phyloP scores from a whole-genome alignment of 805 yeast genomes.

The Cyberlindnera mycetangii region DNA sequence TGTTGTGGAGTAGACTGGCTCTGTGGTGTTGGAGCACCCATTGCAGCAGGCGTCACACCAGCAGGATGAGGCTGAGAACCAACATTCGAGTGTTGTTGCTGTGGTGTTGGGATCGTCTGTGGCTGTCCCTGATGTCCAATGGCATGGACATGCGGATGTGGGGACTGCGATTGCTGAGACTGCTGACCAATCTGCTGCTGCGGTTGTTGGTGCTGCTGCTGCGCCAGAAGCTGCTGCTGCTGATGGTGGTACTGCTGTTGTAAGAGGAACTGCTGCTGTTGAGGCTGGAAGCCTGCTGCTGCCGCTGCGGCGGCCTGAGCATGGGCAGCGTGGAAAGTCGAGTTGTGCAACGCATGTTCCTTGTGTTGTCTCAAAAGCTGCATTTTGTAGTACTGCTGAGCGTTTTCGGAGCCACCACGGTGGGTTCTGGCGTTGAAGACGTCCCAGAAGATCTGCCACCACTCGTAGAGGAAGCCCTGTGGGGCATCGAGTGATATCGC shows the following conservation, averaged over 20 bases:
- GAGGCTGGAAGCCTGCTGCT: slow-evolving; percentile 8
- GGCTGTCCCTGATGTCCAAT: slow-evolving; percentile 19
- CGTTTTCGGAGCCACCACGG: slow-evolving; percentile 58
- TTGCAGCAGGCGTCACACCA: slow-evolving; percentile 1
- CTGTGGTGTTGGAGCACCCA: slow-evolving; percentile 23
- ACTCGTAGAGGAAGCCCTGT: slow-evolving; percentile 81
- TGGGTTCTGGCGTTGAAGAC: slow-evolving; percentile 78
- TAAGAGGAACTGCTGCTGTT: slow-evolving; percentile 8
- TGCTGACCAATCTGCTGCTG: slow-evolving; percentile 2
- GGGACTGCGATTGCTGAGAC: slow-evolving; percentile 13
- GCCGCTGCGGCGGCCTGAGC: slow-evolving; percentile 14
- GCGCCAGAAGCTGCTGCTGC: slow-evolving; percentile 7
- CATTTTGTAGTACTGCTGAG: slow-evolving; percentile 69
- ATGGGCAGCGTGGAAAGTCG: slow-evolving; percentile 42
- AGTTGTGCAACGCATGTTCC: slow-evolving; percentile 47
- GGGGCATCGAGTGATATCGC: slow-evolving; percentile 74
- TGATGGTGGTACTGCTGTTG: slow-evolving; percentile 9
- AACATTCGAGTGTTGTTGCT: background rate
- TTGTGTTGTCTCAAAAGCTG: slow-evolving; percentile 58
- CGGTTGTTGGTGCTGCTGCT: slow-evolving; percentile 2
- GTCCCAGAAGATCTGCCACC: slow-evolving; percentile 98
- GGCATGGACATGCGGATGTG: background rate
- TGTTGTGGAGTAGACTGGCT: slow-evolving; percentile 7
- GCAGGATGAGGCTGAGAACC: slow-evolving; percentile 4
- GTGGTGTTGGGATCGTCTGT: slow-evolving; percentile 17